A percentile compares a stretch with the other conserved stretches of the same genome.
phyloP scores from a whole-genome alignment of 805 yeast genomes.

The Metschnikowia lachancei region DNA sequence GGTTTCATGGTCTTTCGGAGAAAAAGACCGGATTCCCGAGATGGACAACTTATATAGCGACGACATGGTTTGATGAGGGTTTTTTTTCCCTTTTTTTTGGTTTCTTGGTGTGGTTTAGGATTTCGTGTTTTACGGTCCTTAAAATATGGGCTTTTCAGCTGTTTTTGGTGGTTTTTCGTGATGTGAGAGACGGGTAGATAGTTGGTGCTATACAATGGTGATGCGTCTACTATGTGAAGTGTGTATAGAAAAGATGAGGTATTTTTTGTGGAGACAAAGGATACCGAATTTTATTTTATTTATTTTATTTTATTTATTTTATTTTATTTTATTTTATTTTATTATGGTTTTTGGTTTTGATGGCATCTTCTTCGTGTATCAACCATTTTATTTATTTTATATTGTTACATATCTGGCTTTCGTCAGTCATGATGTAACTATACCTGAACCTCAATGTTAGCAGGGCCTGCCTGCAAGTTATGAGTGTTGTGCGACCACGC shows the following conservation, averaged over 20 bases:
- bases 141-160: too few relatives aligned
- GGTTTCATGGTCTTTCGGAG: conserved; percentile 77
- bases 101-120: neutral
- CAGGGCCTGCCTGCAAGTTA: neutral
- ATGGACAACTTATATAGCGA: conserved; percentile 48
- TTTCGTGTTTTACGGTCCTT: neutral
- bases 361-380: neutral
- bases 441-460: neutral
- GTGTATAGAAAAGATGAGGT: too few relatives aligned
- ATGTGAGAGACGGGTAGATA: too few relatives aligned
- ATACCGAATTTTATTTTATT: too few relatives aligned
- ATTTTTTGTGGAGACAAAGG: too few relatives aligned
- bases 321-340: too few relatives aligned
- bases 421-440: neutral
- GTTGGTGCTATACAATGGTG: too few relatives aligned
- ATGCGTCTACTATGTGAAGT: too few relatives aligned
- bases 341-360: too few relatives aligned
- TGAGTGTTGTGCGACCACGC: neutral
- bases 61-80: conserved; percentile 29
- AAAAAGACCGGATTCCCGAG: conserved; percentile 88
- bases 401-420: neutral
- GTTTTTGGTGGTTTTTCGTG: neutral
- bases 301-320: too few relatives aligned
- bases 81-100: neutral
- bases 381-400: neutral